A percentile compares a stretch with the other conserved stretches of the same genome.
These are phyloP conservation scores for Ceratobasidium sp. DNA, from an alignment of 1,284 basidiomycete genomes.

Conservation along the genomic window DNA sequence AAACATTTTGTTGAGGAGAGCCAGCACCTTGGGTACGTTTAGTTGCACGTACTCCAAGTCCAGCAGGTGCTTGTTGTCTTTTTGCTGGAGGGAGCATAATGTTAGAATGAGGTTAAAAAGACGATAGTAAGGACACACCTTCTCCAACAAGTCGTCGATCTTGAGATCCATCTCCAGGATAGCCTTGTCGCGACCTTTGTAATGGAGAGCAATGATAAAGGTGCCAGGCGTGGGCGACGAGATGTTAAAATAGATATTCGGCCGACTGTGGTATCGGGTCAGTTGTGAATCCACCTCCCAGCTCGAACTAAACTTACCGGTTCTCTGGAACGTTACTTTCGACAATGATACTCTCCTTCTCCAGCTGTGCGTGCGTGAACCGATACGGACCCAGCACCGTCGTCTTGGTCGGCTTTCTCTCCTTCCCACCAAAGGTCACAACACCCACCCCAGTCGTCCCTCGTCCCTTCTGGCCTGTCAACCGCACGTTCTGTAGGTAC, in stretches of 20 bases:
- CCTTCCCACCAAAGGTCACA: constrained; percentile 94
- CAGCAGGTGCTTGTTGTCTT: constrained; percentile 94
- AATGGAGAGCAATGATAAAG: constrained; percentile 98
- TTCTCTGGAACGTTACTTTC: constrained; percentile 99
- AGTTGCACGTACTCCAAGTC: constrained; percentile 98
- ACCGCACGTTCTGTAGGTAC: constrained; percentile 95
- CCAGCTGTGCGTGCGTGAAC: constrained; percentile 96
- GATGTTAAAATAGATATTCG: constrained; percentile 99
- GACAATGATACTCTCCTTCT: constrained; percentile 99
- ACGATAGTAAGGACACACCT: constrained; percentile 60
- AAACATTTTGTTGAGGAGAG: constrained; percentile 89
- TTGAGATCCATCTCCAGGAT: constrained; percentile 99
- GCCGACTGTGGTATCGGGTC: constrained; percentile 65
- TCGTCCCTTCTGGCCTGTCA: constrained; percentile 87
- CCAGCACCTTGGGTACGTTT: constrained; percentile 93
- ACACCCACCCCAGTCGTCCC: constrained; percentile 88
- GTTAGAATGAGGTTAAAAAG: constrained; percentile 16
- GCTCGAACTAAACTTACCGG: constrained; percentile 62
- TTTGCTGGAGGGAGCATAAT: constrained; percentile 70
- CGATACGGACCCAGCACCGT: constrained; percentile 92
- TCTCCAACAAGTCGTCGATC: constrained; percentile 97
- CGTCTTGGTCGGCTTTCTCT: constrained; percentile 89
- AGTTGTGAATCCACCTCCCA: not conserved
- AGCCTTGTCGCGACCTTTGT: constrained; percentile 98
- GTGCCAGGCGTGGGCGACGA: constrained; percentile 97